Evolutionary conservation across 148 eudicot species (phyloP).

Genomic region (Silene uniflora): DNA sequence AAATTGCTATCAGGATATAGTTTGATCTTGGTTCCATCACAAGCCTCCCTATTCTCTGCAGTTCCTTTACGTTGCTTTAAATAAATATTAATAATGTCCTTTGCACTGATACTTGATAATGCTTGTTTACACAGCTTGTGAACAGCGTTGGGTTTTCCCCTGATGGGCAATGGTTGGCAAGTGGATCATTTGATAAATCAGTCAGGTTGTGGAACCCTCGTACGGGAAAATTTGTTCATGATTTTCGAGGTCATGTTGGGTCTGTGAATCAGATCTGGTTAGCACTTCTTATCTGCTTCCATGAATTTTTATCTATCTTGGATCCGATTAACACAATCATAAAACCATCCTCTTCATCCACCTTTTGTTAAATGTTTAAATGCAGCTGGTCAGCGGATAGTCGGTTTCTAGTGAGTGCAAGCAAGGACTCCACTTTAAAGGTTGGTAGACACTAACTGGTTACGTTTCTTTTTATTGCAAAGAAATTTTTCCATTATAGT

Average conservation of each 20-base stretch:
- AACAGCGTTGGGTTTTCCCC: conserved; percentile 95
- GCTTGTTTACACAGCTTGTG: conserved; percentile 54
- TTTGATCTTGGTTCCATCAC: too few relatives aligned
- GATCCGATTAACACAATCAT: background rate
- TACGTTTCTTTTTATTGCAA: too few relatives aligned
- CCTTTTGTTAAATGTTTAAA: background rate
- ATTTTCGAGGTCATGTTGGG: conserved; percentile 90
- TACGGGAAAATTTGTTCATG: conserved; percentile 75
- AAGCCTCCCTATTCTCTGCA: too few relatives aligned
- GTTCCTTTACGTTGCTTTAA: too few relatives aligned
- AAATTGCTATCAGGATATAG: background rate
- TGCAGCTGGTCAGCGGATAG: conserved; percentile 99
- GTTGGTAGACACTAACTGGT: conserved; percentile 26
- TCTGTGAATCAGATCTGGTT: conserved; percentile 96
- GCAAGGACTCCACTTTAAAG: conserved; percentile 97
- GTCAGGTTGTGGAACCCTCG: conserved; percentile 90
- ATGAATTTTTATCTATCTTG: background rate
- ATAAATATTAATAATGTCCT: background rate
- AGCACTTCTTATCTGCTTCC: background rate
- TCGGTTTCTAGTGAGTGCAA: conserved; percentile 81
- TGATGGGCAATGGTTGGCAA: conserved; percentile 93
- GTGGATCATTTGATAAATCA: conserved; percentile 95
- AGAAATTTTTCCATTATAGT: too few relatives aligned
- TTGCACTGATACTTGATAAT: conserved; percentile 2
- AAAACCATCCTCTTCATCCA: too few relatives aligned